Conservation (phyloP, 208 protist species). For the Leishmania aethiopica region DNA sequence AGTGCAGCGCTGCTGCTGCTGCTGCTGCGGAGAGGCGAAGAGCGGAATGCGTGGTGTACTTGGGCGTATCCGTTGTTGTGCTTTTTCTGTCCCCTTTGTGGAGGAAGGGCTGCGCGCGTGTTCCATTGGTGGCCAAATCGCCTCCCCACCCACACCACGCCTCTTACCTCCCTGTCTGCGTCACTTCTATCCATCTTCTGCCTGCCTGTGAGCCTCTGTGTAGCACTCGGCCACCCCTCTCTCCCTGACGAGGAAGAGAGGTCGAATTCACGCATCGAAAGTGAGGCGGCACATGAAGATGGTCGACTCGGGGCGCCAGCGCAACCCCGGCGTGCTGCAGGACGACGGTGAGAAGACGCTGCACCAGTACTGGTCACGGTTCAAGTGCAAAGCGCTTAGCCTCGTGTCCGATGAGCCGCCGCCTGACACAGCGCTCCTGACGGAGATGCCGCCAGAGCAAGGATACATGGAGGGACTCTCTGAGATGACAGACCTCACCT, state of each 20-base stretch:
- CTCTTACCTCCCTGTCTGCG: neutral
- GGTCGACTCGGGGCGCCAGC: slow-evolving; percentile 24
- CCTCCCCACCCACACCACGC: no score
- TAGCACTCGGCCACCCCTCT: neutral
- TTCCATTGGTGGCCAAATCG: no score
- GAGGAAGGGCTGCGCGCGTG: no score
- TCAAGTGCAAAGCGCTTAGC: slow-evolving; percentile 47
- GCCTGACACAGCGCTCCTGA: slow-evolving; percentile 48
- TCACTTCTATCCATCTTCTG: neutral
- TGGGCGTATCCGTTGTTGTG: no score
- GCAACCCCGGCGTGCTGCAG: slow-evolving; percentile 26
- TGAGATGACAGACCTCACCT: slow-evolving; percentile 80
- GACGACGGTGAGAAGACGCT: slow-evolving; percentile 20
- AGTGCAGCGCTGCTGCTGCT: no score
- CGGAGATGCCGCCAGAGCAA: slow-evolving; percentile 53
- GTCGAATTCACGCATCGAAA: neutral
- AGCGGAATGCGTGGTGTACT: no score
- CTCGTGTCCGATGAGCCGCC: slow-evolving; percentile 62
- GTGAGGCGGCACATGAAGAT: slow-evolving; percentile 15
- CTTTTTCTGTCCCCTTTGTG: no score
- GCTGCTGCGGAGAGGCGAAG: no score
- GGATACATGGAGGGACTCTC: slow-evolving; percentile 50
- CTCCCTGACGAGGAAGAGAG: neutral
- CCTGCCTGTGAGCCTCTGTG: neutral
- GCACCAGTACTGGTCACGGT: slow-evolving; percentile 51